Evolutionary conservation across 768 basidiomycete species (phyloP), one percentile per base, ranked within the genome.

Genomic region (Phlegmacium glaucopus): DNA sequence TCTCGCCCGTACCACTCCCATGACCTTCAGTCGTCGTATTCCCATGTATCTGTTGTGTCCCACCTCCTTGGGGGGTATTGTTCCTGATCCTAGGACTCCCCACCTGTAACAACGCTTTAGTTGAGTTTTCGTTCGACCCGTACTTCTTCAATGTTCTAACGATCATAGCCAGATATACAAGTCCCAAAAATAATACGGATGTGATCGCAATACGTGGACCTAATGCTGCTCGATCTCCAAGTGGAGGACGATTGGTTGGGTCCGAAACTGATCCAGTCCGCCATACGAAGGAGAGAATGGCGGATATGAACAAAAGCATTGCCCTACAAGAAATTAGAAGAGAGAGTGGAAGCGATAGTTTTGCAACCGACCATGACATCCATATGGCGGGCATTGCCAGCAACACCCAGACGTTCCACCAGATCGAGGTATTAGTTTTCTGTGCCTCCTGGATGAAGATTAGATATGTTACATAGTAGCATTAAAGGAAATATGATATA

Each of bases 211-310:
- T 67, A 15, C 87, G 77, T 3, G 80, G 72, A 3, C 69, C 78
- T 4, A 85, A 61, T 1, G 71, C 75, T 4, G 68, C 71, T 0
- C 47, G 48, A 0, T 67, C 54, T 4, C 67, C 61, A 0, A 83
- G 69, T 6, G 68, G 67, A 10, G 58, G 51, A 2, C 70, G 68
- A 35, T 61, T 51, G 3, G 59, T 38, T 2, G 67, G 53, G 45
- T 85, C 77, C 10, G 61, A 32, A 1, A 66, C 65, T 0, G 79
- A 74, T 12, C 83, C 85, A 0, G 79, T 79, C 38, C 83, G 77
- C 87, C 87, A 89, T 42, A 87, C 79, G 50, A 78, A 89, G 6
- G 80, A 74, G 27, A 86, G 69, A 54, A 89, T 83, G 10, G 82
- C 70, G 3, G 72, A 57, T 50, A 83, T 62, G 62, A 87, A 87